Conservation (phyloP, 2,329 filamentous ascomycete genomes). For the Colletotrichum sp. region DNA sequence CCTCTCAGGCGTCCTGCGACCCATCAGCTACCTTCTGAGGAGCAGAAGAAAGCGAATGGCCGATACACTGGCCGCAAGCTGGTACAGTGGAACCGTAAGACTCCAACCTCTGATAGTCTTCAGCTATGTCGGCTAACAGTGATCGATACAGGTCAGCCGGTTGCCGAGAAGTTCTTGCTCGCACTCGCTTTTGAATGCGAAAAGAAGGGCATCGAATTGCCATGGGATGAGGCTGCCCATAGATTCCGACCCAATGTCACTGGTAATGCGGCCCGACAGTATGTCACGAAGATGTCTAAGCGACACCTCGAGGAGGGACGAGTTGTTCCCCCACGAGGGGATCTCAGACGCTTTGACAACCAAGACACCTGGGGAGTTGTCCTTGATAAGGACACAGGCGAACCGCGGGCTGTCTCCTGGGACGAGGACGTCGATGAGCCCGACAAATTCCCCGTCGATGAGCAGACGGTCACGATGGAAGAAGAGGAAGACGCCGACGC, state of each 20-base stretch:
- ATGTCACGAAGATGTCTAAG: background rate
- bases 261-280: background rate
- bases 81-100: background rate
- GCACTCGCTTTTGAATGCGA: background rate
- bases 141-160: no score
- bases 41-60: background rate
- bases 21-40: background rate
- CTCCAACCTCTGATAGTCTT: background rate
- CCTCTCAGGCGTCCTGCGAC: background rate
- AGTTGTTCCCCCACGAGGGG: background rate
- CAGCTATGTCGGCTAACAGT: background rate
- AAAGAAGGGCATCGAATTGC: background rate
- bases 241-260: background rate
- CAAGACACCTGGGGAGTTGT: background rate
- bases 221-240: background rate
- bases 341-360: no score
- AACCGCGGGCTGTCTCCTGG: background rate
- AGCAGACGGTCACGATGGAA: background rate
- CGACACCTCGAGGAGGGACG: background rate
- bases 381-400: background rate
- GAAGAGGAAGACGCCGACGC: background rate
- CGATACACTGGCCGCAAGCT: background rate
- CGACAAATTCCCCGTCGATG: accelerated
- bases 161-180: background rate
- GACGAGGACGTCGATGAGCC: accelerated